Percentiles rank a stretch among this genome's conserved stretches.
These are phyloP conservation scores for Colletotrichum tofieldiae DNA, from an alignment of 2,329 filamentous ascomycete genomes.

Conservation along the genomic window DNA sequence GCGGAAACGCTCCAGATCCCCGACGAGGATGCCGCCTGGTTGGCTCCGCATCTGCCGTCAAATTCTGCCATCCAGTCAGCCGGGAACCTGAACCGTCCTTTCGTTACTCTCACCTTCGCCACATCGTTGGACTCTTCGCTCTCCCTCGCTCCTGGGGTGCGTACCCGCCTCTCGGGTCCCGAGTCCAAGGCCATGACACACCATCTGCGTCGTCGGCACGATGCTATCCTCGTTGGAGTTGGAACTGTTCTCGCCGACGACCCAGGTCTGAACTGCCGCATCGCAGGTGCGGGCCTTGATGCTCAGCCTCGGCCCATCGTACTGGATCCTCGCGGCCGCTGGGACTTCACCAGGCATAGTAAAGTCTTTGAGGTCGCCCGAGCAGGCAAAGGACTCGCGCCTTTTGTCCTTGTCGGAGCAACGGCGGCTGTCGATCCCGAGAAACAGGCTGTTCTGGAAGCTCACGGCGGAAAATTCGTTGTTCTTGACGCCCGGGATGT, in stretches of 20 bases:
- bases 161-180: slow-evolving; percentile 86
- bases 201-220: slow-evolving; percentile 85
- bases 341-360: slow-evolving; percentile 72
- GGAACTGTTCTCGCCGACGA: slow-evolving; percentile 89
- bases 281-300: slow-evolving; percentile 69
- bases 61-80: slow-evolving; percentile 26
- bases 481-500: slow-evolving; percentile 49
- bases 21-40: slow-evolving; percentile 46
- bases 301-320: slow-evolving; percentile 85
- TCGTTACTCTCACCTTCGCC: slow-evolving; percentile 90
- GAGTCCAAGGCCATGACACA: slow-evolving; percentile 95
- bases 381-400: slow-evolving; percentile 78
- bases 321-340: slow-evolving; percentile 84
- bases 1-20: slow-evolving; percentile 46
- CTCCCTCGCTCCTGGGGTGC: slow-evolving; percentile 82
- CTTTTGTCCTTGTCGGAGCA: slow-evolving; percentile 77
- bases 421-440: slow-evolving; percentile 55
- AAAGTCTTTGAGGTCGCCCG: slow-evolving; percentile 78
- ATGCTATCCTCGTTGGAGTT: slow-evolving; percentile 88
- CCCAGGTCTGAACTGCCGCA: slow-evolving; percentile 87
- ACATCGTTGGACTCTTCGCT: slow-evolving; percentile 89
- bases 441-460: slow-evolving; percentile 60
- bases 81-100: slow-evolving; percentile 52
- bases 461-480: slow-evolving; percentile 69
- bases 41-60: slow-evolving; percentile 51